A percentile compares a stretch with the other conserved stretches of the same genome.
Evolutionary conservation across 1,139 yeast species (phyloP).

Genomic region (Magnusiomyces tetraspermus): DNA sequence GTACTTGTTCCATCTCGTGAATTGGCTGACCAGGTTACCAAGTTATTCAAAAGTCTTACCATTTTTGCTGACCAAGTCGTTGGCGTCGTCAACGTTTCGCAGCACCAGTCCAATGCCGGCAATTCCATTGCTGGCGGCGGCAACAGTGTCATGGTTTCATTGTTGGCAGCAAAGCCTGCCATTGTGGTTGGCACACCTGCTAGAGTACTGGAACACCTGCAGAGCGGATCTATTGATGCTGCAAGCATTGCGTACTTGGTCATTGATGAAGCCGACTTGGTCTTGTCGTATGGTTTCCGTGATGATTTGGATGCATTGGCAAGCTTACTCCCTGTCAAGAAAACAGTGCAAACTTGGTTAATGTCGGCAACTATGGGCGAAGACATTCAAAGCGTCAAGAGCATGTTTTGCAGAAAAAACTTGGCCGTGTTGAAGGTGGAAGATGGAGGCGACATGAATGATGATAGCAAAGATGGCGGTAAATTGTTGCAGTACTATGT

Average conservation of each 20-base stretch:
- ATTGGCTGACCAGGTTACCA: constrained; percentile 71
- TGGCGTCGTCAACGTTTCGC: constrained; percentile 63
- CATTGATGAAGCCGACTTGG: constrained; percentile 92
- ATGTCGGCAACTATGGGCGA: constrained; percentile 96
- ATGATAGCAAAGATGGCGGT: constrained; percentile 32
- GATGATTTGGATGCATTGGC: constrained; percentile 66
- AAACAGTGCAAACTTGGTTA: constrained; percentile 75
- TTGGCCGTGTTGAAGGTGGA: constrained; percentile 74
- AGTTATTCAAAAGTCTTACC: constrained; percentile 58
- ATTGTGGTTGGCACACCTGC: constrained; percentile 85
- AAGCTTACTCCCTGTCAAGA: constrained; percentile 55
- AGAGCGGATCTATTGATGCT: constrained; percentile 31
- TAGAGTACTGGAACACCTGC: constrained; percentile 45
- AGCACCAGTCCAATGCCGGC: constrained; percentile 58
- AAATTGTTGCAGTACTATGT: constrained; percentile 79
- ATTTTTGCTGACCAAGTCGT: constrained; percentile 62
- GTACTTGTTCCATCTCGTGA: constrained; percentile 81
- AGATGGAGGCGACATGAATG: constrained; percentile 39
- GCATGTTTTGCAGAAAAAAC: constrained; percentile 59
- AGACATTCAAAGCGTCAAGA: constrained; percentile 69
- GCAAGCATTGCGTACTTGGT: constrained; percentile 58
- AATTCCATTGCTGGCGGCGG: background rate
- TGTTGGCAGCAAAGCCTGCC: constrained; percentile 64
- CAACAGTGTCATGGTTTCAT: constrained; percentile 42
- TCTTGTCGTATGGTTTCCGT: constrained; percentile 80